Base-by-base conservation (phyloP, 2,329 filamentous ascomycete genomes). In the Alternaria sp. region DNA sequence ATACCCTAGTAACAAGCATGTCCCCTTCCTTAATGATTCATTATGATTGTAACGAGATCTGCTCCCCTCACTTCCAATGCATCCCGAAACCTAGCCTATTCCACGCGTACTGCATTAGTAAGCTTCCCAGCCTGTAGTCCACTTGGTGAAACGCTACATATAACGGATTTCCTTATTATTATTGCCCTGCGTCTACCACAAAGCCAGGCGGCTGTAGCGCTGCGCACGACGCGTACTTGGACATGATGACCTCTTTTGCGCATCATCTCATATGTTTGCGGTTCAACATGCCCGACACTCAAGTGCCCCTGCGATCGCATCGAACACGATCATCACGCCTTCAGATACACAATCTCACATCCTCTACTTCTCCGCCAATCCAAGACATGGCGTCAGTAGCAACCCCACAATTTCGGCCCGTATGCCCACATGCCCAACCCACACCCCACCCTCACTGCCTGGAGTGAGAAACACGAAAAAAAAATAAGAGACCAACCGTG, bases 331-430 rank as follows among this genome's bases (percentile, higher is more conserved):
- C 44, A 52, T 42, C 31, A 44, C 36, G 21, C 26, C 21, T 41
- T 23, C n/a, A 10, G 29, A 37, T 34, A 45, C 41, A 40, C 42
- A 39, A 48, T 11, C 41, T 49, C 36, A 44, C 28, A 23, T 54
- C 24, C 48, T 28, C 36, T 54, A 26, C 29, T 37, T 23, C 33
- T 41, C 29, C 41, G 33, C 21, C 40, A 31, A 26, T 37, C 13
- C 28, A 40, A 23, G 8, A 28, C n/a, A 45, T 36, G 50, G 42
- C 23, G 13, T 39, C 41, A 31, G 14, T 31, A 11, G 21, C 17
- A n/a, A 44, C 48, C 54, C 54, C 54, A 42, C 51, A 54, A 23
- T 29, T 31, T 58, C 56, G 56, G 56, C 51, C 56, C 56, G 49
- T 58, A 48, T 58, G 31, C 31, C 37, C 40, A 41, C 36, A 51